Evolutionary conservation across 768 basidiomycete genomes (phyloP), one percentile per base, ranked within the genome.

Genomic region (Tylopilus rubrobrunneus): DNA sequence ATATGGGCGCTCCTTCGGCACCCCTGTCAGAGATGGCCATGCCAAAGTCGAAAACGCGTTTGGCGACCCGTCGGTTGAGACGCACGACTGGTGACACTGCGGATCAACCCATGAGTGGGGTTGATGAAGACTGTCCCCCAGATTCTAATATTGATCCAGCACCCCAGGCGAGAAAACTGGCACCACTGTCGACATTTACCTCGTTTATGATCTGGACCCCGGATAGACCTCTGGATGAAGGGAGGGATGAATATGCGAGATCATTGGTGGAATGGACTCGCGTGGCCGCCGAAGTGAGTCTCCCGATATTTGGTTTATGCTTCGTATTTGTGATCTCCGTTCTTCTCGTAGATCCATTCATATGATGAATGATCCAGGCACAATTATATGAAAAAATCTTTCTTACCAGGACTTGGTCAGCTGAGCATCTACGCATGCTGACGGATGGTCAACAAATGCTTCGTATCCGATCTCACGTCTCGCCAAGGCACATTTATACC

Each of bases 141-240:
- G 52, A 50, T 21, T 23, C 39, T 10, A 52, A 39, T 15, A 12
- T 33, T 4, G 41, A 50, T 12, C 17, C 45, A 14, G 17, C 17
- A 21, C 60, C 63, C 0, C 48, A 11, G 19, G 65, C 63, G 21
- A 74, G 74, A 43, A 68, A 58, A 11, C 67, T 88, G 52, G 61
- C 71, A 7, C 78, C 85, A 5, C 70, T 72, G 3, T 77, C 79
- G 0, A 76, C 74, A 45, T 92, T 92, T 62, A 73, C 78, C 3
- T 82, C 81, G 1, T 81, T 92, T 58, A 79, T 80, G n/a, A 64
- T 92, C 23, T 92, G 90, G 90, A 76, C 83, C 53, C 78, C 85
- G 5, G 91, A 92, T 67, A 77, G 79, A 21, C 80, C 82, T 0
- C 25, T 25, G 25, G 25, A 25, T 25, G 25, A 25, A 25, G 25